A percentile compares a stretch with the other conserved stretches of the same genome.
phyloP scores from a whole-genome alignment of 1,284 basidiomycete genomes.

The Thecaphora frezii region DNA sequence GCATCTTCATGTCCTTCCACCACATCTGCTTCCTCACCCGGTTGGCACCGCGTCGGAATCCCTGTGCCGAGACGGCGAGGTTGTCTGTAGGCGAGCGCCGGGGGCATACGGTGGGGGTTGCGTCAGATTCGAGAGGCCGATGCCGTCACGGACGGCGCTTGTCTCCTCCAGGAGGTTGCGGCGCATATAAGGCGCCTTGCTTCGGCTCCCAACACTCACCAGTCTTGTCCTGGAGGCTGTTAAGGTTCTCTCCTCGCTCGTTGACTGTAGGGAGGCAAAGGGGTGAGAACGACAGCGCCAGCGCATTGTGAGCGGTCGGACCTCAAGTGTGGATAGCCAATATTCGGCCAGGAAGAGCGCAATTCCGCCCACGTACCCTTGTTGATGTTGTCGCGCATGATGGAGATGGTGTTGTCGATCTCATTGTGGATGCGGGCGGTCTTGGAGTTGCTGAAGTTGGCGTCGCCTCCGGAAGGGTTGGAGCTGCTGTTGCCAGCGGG shows the following conservation, averaged over 20 bases:
- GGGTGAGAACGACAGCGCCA: too few relatives aligned
- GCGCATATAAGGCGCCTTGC: too few relatives aligned
- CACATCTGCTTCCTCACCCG: constrained; percentile 91
- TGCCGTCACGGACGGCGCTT: too few relatives aligned
- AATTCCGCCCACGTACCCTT: too few relatives aligned
- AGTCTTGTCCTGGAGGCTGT: constrained; percentile 95
- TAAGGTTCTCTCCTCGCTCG: constrained; percentile 89
- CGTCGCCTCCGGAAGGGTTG: constrained; percentile 33
- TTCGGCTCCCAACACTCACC: too few relatives aligned
- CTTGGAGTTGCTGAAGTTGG: constrained; percentile 45
- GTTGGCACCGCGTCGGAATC: constrained; percentile 95
- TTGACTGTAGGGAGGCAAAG: constrained; percentile 67
- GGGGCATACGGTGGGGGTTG: neutral
- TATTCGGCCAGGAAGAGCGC: too few relatives aligned
- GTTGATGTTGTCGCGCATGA: constrained; percentile 93
- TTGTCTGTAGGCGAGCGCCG: constrained; percentile 74
- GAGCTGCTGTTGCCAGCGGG: constrained; percentile 45
- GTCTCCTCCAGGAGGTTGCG: too few relatives aligned
- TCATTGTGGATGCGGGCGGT: constrained; percentile 56
- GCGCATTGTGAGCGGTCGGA: too few relatives aligned
- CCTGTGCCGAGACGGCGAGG: constrained; percentile 96
- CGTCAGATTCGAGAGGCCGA: neutral
- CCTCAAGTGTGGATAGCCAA: too few relatives aligned
- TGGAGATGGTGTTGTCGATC: constrained; percentile 64
- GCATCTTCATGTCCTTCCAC: constrained; percentile 55